Conservation (phyloP, 192 early-diverging fungal species). For the Mortierella antarctica region DNA sequence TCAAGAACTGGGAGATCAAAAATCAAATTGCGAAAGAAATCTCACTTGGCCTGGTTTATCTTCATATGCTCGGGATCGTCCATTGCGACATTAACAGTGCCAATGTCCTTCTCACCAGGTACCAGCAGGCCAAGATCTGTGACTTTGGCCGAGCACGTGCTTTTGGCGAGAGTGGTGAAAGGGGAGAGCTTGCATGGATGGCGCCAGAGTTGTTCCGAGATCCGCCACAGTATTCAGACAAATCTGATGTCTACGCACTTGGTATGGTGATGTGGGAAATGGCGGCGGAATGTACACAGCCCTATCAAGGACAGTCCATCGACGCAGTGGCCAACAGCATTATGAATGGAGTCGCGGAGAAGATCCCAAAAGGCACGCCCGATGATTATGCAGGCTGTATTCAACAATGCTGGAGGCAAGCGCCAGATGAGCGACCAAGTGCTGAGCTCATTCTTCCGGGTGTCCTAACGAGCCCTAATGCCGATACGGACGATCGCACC, state of each 20-base stretch:
- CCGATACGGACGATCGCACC: too few relatives aligned
- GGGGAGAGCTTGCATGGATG: neutral
- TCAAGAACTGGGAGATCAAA: slow-evolving; percentile 1
- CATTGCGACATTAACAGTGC: slow-evolving; percentile 39
- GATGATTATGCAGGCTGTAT: neutral
- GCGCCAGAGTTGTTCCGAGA: slow-evolving; percentile 14
- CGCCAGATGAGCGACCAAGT: neutral
- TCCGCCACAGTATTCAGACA: slow-evolving; percentile 3
- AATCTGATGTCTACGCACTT: slow-evolving; percentile 34
- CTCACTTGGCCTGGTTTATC: slow-evolving; percentile 21
- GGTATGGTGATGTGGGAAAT: slow-evolving; percentile 39
- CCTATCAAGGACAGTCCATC: neutral
- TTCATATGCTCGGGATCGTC: slow-evolving; percentile 19
- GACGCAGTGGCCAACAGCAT: slow-evolving; percentile 2
- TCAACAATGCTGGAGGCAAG: slow-evolving; percentile 3
- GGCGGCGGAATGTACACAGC: slow-evolving; percentile 6
- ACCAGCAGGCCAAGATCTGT: slow-evolving; percentile 16
- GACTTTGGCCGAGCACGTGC: slow-evolving; percentile 17
- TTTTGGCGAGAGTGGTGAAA: neutral
- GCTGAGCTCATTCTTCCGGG: neutral
- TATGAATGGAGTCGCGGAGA: slow-evolving; percentile 5
- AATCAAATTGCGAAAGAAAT: slow-evolving; percentile 3
- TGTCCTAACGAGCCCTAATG: neutral
- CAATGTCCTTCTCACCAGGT: slow-evolving; percentile 17
- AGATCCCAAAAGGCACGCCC: slow-evolving; percentile 1